phyloP scores from a whole-genome alignment of 1,284 basidiomycete species.

The Mrakiaceae sp. region DNA sequence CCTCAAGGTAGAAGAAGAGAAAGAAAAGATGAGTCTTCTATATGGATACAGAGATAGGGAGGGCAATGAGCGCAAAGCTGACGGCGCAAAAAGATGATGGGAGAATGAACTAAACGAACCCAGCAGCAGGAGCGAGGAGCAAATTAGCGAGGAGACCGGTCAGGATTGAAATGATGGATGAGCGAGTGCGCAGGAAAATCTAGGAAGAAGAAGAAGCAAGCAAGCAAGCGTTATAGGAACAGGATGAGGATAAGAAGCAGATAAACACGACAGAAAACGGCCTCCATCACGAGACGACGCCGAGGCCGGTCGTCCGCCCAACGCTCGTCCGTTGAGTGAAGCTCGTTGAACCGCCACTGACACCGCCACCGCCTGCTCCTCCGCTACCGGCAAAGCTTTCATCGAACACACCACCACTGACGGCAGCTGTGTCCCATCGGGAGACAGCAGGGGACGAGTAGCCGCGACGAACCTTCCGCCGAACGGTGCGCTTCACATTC shows the following conservation, averaged over 20 bases:
- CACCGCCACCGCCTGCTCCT: background rate
- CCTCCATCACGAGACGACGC: background rate
- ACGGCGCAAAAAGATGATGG: too few relatives aligned
- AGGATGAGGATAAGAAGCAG: background rate
- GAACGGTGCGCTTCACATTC: constrained; percentile 14
- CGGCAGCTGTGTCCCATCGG: too few relatives aligned
- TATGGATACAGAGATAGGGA: too few relatives aligned
- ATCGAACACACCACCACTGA: background rate
- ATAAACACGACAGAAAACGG: background rate
- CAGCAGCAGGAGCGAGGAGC: too few relatives aligned
- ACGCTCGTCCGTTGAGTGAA: background rate
- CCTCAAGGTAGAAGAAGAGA: too few relatives aligned
- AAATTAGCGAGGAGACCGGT: too few relatives aligned
- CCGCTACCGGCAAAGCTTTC: background rate
- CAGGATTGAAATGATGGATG: too few relatives aligned
- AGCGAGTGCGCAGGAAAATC: background rate
- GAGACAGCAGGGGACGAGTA: background rate
- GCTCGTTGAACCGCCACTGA: background rate
- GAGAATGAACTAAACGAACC: too few relatives aligned
- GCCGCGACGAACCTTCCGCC: background rate
- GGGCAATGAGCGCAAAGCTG: too few relatives aligned
- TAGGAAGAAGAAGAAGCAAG: background rate
- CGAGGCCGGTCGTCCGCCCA: background rate
- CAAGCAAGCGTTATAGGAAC: background rate
- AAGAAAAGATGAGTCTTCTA: too few relatives aligned